Base-by-base conservation (phyloP, 495 filamentous ascomycete genomes). In the Bathelium albidoporum region DNA sequence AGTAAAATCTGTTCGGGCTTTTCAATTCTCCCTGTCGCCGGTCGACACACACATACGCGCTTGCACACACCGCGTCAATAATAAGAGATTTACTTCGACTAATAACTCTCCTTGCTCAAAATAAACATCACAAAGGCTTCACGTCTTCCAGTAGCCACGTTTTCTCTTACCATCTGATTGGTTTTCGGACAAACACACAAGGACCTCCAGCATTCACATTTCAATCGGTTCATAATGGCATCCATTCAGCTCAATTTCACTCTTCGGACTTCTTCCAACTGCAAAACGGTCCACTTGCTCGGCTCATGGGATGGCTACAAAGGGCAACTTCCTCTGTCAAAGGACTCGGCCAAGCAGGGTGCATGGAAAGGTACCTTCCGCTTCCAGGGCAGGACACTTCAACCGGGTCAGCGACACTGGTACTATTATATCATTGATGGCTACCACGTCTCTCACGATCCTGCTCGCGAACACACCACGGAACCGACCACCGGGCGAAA, bases 371-470 rank as follows among this genome's bases (percentile, higher is more conserved):
- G 94, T 73, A 95, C 90, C 73, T 96, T 98, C 82, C 85, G 89
- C 77, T 96, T 98, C 80, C 90, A 93, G 79, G 87, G 86, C 73
- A 77, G 84, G 53, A 88, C 89, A 64, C 82, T 96, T 61, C 84
- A 91, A 80, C 80, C 89, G 62, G 90, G 92, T 64, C 82, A 87
- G 71, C 86, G 94, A 69, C 97, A 97, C 86, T 98, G 95, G 94
- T 98, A 97, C 85, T 98, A 98, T 83, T 98, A 96, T 82, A 96
- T 98, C 88, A 95, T 97, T 78, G 94, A 98, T 73, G 94, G 94
- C 64, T 97, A 97, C 85, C 92, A 97, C 76, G 88, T 96, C 75
- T 93, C 94, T 58, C 93, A 97, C 81, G 94, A 98, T 78, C 94
- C 95, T 59, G 90, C 89, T 71, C 84, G 89, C 73, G 83, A 88